A percentile compares a stretch with the other conserved stretches of the same genome.
Conservation (phyloP, 2,329 filamentous ascomycete species). For the Colletotrichum kahawae region DNA sequence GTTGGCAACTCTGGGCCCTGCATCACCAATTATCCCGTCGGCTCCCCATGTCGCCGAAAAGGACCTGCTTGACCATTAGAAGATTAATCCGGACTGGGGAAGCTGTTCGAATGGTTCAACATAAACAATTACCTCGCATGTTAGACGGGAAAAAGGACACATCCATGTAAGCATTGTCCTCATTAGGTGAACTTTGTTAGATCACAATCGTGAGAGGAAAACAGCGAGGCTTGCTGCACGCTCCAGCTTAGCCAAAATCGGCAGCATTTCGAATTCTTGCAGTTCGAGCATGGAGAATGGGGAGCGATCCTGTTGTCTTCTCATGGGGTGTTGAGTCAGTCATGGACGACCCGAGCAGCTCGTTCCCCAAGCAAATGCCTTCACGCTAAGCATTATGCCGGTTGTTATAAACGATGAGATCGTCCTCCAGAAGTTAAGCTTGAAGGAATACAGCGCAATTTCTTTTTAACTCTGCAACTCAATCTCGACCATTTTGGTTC, state of each 20-base stretch:
- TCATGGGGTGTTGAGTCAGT: neutral
- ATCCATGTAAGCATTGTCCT: no score
- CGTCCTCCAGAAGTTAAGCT: neutral
- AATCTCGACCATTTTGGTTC: neutral
- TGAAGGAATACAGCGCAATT: neutral
- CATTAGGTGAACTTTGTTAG: neutral
- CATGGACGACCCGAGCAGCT: neutral
- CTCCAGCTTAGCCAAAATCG: neutral
- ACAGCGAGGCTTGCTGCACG: neutral
- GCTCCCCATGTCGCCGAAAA: neutral
- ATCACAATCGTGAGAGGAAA: neutral
- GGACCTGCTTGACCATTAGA: neutral
- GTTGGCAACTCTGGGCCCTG: neutral
- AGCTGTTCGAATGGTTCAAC: no score
- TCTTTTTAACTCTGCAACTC: neutral
- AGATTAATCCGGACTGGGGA: no score
- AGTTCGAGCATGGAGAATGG: neutral
- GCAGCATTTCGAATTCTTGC: neutral
- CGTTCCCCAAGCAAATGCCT: neutral
- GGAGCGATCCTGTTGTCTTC: neutral
- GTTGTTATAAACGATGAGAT: neutral
- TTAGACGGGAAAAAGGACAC: no score
- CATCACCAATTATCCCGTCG: neutral
- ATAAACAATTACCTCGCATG: no score
- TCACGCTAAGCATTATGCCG: neutral